These are phyloP conservation scores for Sarocladium brachiariae DNA, from an alignment of 2,329 filamentous ascomycete genomes.

Conservation along the genomic window DNA sequence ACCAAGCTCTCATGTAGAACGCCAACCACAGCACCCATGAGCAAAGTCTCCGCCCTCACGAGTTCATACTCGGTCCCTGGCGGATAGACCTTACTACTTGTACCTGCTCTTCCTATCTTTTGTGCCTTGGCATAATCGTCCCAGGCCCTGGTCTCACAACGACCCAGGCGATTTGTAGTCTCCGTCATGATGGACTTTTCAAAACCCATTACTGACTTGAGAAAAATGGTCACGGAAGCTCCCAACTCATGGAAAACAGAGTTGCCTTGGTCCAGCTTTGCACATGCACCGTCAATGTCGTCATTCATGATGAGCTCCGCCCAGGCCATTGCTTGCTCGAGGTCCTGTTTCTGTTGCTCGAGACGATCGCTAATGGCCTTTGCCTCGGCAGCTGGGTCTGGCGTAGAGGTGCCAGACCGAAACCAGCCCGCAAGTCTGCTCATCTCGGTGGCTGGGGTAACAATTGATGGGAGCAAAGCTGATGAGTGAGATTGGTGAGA, in stretches of 20 bases:
- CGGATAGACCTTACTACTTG: slow-evolving; percentile 55
- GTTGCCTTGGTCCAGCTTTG: slow-evolving; percentile 59
- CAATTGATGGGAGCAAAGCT: not conserved
- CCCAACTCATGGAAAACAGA: slow-evolving; percentile 89
- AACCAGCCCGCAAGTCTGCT: slow-evolving; percentile 46
- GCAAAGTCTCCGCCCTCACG: slow-evolving; percentile 75
- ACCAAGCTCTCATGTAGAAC: slow-evolving; percentile 90
- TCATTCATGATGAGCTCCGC: slow-evolving; percentile 77
- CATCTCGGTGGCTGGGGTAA: slow-evolving; percentile 25
- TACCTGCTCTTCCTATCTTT: slow-evolving; percentile 41
- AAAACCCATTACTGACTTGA: slow-evolving; percentile 80
- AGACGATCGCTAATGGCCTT: slow-evolving; percentile 20
- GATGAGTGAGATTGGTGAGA: not conserved
- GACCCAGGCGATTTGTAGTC: slow-evolving; percentile 63
- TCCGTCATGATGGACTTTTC: slow-evolving; percentile 88
- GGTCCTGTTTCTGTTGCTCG: slow-evolving; percentile 43
- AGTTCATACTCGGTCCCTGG: slow-evolving; percentile 82
- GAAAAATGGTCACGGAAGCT: slow-evolving; percentile 73
- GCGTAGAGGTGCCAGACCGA: slow-evolving; percentile 33
- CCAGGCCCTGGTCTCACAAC: slow-evolving; percentile 71
- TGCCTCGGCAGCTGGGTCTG: slow-evolving; percentile 23
- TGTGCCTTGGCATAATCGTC: slow-evolving; percentile 70
- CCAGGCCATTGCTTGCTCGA: slow-evolving; percentile 56
- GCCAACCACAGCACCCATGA: slow-evolving; percentile 83
- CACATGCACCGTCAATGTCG: slow-evolving; percentile 79